phyloP scores from a whole-genome alignment of 805 yeast genomes.

The Wickerhamiella bombiphila region DNA sequence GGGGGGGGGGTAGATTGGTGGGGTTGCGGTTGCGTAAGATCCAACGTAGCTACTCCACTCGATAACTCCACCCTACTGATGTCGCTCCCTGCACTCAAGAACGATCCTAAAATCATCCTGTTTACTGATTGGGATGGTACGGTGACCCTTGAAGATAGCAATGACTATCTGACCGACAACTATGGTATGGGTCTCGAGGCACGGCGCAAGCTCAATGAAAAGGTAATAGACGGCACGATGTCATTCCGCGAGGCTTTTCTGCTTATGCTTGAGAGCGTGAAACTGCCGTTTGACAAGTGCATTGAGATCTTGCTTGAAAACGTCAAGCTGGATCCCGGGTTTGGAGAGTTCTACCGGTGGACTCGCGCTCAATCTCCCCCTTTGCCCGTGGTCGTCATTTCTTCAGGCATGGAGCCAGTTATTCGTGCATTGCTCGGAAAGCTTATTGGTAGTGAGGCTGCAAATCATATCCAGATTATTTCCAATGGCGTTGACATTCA shows the following conservation, averaged over 20 bases:
- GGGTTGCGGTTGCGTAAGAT: too few species aligned
- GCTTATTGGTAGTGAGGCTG: constrained; percentile 65
- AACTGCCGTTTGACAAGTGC: constrained; percentile 69
- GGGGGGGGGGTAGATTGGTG: too few species aligned
- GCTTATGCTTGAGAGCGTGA: constrained; percentile 68
- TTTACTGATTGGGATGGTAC: constrained; percentile 99
- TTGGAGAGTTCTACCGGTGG: constrained; percentile 68
- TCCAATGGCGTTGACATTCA: constrained; percentile 57
- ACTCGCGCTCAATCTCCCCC: constrained; percentile 45
- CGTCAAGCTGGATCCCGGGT: constrained; percentile 79
- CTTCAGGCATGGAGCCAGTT: constrained; percentile 89
- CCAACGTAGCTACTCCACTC: too few species aligned
- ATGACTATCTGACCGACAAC: constrained; percentile 79
- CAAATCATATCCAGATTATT: constrained; percentile 58
- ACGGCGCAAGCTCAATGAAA: constrained; percentile 54
- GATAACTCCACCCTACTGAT: background rate
- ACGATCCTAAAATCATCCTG: constrained; percentile 51
- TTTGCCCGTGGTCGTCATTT: constrained; percentile 70
- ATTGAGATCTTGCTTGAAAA: constrained; percentile 48
- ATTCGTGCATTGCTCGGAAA: constrained; percentile 61
- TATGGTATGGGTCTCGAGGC: constrained; percentile 68
- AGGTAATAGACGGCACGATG: constrained; percentile 51
- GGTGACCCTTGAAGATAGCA: constrained; percentile 86
- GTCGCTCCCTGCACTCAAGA: constrained; percentile 20
- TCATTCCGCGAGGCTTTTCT: constrained; percentile 63